Evolutionary conservation across 2,329 filamentous ascomycete genomes (phyloP), one percentile per base, ranked within the genome.

Genomic region (Aspergillus carbonarius): DNA sequence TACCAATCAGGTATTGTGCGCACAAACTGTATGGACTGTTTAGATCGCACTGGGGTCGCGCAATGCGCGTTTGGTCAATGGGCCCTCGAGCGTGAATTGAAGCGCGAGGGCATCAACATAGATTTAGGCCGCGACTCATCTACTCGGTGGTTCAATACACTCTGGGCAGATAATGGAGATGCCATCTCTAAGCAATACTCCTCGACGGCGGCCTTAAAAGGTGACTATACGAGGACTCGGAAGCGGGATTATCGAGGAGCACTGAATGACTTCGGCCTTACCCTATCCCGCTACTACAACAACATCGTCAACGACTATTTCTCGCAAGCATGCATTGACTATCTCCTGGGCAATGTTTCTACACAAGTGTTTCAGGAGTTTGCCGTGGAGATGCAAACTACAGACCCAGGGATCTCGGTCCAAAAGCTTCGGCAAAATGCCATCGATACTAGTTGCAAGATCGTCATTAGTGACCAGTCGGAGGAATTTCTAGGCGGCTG

Each of bases 231-330:
- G 1, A 85, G 95, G 46, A 97, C 93, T 2, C 84, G 88, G 58
- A 96, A 96, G 76, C 86, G 95, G 47, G 90, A 98, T 71, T 95
- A 96, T 68, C 88, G 91, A 1, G 95, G 95, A 2, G 93, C 93
- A 0, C 76, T 99, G 59, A 96, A 93, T 35, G 95, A 99, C 70
- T 86, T 97, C 52, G 91, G 92, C 0, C 81, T 98, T 51, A 97
- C 93, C 0, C 80, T 99, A 42, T 93, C 91, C 6, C 70, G 75
- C 8, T 88, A 88, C 70, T 89, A 86, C 70, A 88, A 83, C 70
- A 98, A 96, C 65, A 95, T 98, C 76, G 92, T 99, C 64, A 96
- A 96, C 66, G 95, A 99, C 76, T 97, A 96, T 74, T 98, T 98
- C 75, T 90, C 93, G 20, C 95, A 99, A 73, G 91, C 92, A 0